A percentile compares a stretch with the other conserved stretches of the same genome.
Conservation (phyloP, 2,329 filamentous ascomycete genomes). For the Endothia cerciana region DNA sequence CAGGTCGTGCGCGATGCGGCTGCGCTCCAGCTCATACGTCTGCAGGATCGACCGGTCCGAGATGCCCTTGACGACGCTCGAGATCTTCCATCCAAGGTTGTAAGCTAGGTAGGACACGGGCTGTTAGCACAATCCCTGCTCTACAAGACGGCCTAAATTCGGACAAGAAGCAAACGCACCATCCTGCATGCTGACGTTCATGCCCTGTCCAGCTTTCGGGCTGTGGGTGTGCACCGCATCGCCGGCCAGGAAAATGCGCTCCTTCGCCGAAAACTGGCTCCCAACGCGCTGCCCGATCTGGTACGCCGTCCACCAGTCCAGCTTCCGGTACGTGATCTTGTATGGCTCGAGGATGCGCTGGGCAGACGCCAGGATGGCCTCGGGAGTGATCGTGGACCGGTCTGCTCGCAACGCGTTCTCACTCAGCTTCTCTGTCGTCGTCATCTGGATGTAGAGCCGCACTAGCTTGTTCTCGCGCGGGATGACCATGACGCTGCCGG, state of each 20-base stretch:
- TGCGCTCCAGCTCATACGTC: slow-evolving; percentile 58
- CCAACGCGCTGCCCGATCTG: slow-evolving; percentile 70
- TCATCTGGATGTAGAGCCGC: slow-evolving; percentile 68
- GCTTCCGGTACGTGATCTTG: slow-evolving; percentile 64
- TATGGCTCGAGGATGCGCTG: slow-evolving; percentile 70
- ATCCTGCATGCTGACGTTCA: slow-evolving; percentile 76
- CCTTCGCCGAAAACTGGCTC: slow-evolving; percentile 56
- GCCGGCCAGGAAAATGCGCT: slow-evolving; percentile 70
- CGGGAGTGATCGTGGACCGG: slow-evolving; percentile 64
- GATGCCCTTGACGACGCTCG: slow-evolving; percentile 48
- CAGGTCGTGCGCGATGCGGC: slow-evolving; percentile 65
- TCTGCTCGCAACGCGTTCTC: slow-evolving; percentile 55
- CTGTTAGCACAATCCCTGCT: too few relatives aligned
- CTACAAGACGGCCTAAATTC: too few relatives aligned
- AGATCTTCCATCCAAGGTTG: slow-evolving; percentile 63
- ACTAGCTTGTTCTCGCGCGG: slow-evolving; percentile 53
- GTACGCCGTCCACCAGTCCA: slow-evolving; percentile 70
- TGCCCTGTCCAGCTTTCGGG: slow-evolving; percentile 71
- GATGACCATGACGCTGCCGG: slow-evolving; percentile 38
- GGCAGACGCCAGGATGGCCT: slow-evolving; percentile 65
- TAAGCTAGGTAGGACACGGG: too few relatives aligned
- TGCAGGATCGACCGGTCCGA: slow-evolving; percentile 47
- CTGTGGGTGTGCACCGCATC: slow-evolving; percentile 63
- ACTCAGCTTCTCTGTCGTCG: slow-evolving; percentile 45
- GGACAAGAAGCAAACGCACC: too few relatives aligned